A percentile compares a stretch with the other conserved stretches of the same genome.
Evolutionary conservation across 2,329 filamentous ascomycete genomes (phyloP).

Genomic region (Cryphonectria radicalis): DNA sequence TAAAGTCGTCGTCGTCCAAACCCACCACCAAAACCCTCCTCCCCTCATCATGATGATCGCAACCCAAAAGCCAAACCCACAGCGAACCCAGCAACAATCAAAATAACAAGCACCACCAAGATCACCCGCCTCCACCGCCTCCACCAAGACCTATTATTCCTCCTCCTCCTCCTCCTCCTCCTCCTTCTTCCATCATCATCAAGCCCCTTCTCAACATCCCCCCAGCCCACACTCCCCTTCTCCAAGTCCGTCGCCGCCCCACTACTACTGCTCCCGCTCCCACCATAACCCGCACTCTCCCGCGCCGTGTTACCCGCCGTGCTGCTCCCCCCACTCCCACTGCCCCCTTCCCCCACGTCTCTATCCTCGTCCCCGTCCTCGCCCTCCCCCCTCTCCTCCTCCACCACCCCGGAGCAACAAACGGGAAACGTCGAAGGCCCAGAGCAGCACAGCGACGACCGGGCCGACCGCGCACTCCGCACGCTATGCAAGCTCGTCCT

Average conservation of each 20-base stretch:
- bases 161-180: not conserved
- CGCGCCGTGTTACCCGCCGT: not conserved
- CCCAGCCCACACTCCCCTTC: not conserved
- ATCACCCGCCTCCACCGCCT: constrained; percentile 4
- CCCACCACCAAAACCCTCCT: not conserved
- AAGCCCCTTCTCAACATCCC: constrained; percentile 9
- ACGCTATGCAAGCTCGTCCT: constrained; percentile 8
- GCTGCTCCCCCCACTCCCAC: too few relatives aligned
- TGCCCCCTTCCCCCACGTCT: not conserved
- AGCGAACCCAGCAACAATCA: constrained; percentile 3
- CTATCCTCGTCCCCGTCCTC: not conserved
- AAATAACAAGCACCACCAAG: not conserved
- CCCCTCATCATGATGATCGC: not conserved
- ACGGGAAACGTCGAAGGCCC: not conserved
- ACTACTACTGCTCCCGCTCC: not conserved
- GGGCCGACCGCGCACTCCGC: not conserved
- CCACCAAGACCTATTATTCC: not conserved
- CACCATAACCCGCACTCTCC: not conserved
- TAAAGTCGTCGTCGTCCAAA: not conserved
- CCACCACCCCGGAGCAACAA: not conserved
- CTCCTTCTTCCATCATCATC: not conserved
- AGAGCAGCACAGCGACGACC: not conserved
- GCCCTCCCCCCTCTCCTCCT: too few relatives aligned
- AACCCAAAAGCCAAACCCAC: constrained; percentile 10
- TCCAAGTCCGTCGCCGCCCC: not conserved